phyloP scores from a whole-genome alignment of 345 rosid genomes.

The Sisymbrium irio region DNA sequence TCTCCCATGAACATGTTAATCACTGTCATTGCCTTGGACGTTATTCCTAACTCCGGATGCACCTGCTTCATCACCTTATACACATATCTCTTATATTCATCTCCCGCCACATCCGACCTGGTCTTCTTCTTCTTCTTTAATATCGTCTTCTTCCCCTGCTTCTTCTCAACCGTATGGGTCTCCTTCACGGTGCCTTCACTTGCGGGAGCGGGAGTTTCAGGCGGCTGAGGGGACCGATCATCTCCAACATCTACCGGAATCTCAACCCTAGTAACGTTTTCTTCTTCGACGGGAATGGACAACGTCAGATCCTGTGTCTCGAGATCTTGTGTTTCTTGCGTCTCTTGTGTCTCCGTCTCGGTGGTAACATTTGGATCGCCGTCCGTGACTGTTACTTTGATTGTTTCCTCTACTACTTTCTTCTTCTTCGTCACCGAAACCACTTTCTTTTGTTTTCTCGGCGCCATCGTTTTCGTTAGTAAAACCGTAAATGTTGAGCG shows the following conservation, averaged over 20 bases:
- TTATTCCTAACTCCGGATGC: slow-evolving; percentile 66
- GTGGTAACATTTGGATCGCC: slow-evolving; percentile 9
- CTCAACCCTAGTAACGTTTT: slow-evolving; percentile 21
- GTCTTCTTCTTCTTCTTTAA: slow-evolving; percentile 25
- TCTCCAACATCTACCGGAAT: slow-evolving; percentile 16
- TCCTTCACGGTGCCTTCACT: slow-evolving; percentile 17
- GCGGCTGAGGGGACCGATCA: slow-evolving; percentile 20
- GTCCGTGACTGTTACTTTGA: slow-evolving; percentile 20
- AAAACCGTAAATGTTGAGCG: slow-evolving; percentile 20
- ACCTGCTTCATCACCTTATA: slow-evolving; percentile 63
- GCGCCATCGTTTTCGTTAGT: slow-evolving; percentile 16
- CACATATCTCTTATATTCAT: slow-evolving; percentile 62
- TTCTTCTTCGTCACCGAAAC: slow-evolving; percentile 36
- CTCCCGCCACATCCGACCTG: slow-evolving; percentile 29
- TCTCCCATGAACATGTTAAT: slow-evolving; percentile 67
- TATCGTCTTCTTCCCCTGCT: slow-evolving; percentile 4
- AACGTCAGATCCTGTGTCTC: slow-evolving; percentile 21
- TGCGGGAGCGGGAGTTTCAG: slow-evolving; percentile 15
- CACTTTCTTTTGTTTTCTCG: slow-evolving; percentile 23
- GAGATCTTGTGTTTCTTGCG: slow-evolving; percentile 18
- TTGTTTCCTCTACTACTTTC: slow-evolving; percentile 25
- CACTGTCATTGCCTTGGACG: slow-evolving; percentile 65
- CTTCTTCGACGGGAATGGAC: slow-evolving; percentile 20
- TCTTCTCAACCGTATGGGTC: neutral
- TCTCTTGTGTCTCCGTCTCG: slow-evolving; percentile 17